Conservation (phyloP, 139 green algal species). For the Chlorella sorokiniana region DNA sequence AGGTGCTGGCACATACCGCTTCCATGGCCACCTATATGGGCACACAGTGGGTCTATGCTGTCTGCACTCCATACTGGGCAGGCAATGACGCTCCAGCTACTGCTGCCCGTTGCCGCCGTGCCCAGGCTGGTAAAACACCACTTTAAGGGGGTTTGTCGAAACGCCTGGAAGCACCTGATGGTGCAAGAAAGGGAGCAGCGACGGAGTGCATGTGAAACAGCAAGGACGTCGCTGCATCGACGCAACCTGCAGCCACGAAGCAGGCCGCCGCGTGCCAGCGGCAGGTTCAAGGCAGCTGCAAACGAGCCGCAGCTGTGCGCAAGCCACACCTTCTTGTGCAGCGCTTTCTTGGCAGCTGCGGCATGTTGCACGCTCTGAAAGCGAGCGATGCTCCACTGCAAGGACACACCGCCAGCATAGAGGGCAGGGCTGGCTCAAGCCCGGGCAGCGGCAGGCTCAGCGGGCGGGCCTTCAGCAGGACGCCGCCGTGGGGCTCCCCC, state of each 20-base stretch:
- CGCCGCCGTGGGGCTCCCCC: not conserved
- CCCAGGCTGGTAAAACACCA: not conserved
- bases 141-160: not conserved
- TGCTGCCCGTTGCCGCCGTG: not conserved
- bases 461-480: too few relatives aligned
- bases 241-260: not conserved
- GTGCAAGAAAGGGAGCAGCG: not conserved
- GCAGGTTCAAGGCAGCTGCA: not conserved
- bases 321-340: not conserved
- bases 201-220: not conserved
- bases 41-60: too few relatives aligned
- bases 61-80: too few relatives aligned
- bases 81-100: not conserved
- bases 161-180: not conserved
- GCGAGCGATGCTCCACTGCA: slow-evolving; percentile 6
- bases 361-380: slow-evolving; percentile 1
- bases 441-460: too few relatives aligned
- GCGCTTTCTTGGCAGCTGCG: not conserved
- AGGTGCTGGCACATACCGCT: too few relatives aligned
- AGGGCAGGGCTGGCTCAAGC: too few relatives aligned
- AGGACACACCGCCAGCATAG: too few relatives aligned
- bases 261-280: too few relatives aligned
- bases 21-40: too few relatives aligned
- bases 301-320: too few relatives aligned
- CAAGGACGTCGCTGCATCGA: not conserved